These are phyloP conservation scores for Lentinula detonsa DNA, from an alignment of 768 basidiomycete species.

Conservation along the genomic window DNA sequence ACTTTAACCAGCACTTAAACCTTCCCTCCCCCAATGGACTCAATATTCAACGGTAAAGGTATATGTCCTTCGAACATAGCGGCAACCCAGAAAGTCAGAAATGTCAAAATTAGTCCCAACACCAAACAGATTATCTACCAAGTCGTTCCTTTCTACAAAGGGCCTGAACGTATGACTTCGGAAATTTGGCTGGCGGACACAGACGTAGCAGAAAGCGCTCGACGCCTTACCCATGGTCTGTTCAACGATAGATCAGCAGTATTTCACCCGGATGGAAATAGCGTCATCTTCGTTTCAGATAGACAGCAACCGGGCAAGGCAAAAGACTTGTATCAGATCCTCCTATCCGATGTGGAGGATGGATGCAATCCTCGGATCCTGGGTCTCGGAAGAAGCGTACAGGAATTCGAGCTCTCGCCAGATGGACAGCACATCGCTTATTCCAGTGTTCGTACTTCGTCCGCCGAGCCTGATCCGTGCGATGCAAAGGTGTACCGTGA, in stretches of 20 bases:
- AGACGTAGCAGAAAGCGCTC: slow-evolving; percentile 19
- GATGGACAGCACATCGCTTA: slow-evolving; percentile 24
- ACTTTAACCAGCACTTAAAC: neutral
- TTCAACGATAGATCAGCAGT: slow-evolving; percentile 23
- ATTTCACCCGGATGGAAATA: slow-evolving; percentile 24
- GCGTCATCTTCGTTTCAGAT: slow-evolving; percentile 25
- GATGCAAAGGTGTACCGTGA: slow-evolving; percentile 21
- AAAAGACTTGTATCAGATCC: slow-evolving; percentile 15
- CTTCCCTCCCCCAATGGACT: neutral
- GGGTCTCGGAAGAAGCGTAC: slow-evolving; percentile 16
- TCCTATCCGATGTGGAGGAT: neutral
- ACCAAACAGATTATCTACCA: slow-evolving; percentile 24
- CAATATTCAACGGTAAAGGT: neutral
- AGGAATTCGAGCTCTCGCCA: slow-evolving; percentile 26
- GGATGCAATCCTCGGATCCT: neutral
- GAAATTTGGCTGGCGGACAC: slow-evolving; percentile 25
- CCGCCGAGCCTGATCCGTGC: slow-evolving; percentile 11
- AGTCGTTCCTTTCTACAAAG: slow-evolving; percentile 23
- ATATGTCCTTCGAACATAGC: slow-evolving; percentile 20
- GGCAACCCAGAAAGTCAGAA: slow-evolving; percentile 23
- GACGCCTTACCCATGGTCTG: slow-evolving; percentile 19
- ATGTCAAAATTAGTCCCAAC: slow-evolving; percentile 26
- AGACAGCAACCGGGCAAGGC: slow-evolving; percentile 22
- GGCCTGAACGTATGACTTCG: slow-evolving; percentile 15
- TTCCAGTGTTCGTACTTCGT: slow-evolving; percentile 14